Base-by-base conservation (phyloP, 352 stramenopile genomes). In the Pythium folliculosum region DNA sequence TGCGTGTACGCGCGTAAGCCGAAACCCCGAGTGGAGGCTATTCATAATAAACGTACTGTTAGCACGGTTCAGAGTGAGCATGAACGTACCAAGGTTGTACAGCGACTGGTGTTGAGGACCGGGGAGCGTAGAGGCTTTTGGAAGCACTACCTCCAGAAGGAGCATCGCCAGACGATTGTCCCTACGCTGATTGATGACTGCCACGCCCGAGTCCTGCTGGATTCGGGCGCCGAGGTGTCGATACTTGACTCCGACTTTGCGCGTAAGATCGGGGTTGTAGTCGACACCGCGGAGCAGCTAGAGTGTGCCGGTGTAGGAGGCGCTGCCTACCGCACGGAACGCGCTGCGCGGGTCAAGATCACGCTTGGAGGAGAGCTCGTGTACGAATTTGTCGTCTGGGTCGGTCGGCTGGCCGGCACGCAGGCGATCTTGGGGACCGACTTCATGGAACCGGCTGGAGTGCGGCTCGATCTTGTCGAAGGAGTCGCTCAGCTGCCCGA, bases 81-180 rank as follows among this genome's bases (percentile, higher is more conserved):
- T 32, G 52, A 69, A n/a, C 25, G 63, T 27, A 17, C 0, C 10
- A 52, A 52, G 48, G 16, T 49, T 3, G 35, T 65, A 1, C 64
- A 70, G 25, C 45, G 63, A 0, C 38, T 80, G 19, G 25, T 57
- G 1, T n/a, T 80, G 0, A 19, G 38, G 4, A 57, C 37, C 0
- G 73, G 73, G 7, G 69, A 75, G 30, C 55, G 59, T 8, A 61
- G 68, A 2, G 67, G 67, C 0, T 78, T 68, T 21, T 76, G 68
- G 68, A 52, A 63, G 13, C 22, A 76, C 48, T 64, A 66, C 21
- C 32, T 62, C 1, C 32, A 60, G 16, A 77, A 80, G 54, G 38
- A 25, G 44, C 70, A 75, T n/a, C 54, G 60, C 13, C 62, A 80
- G 40, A 67, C 64, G 10, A 76, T 77, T 45, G 62, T 67, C 0